Evolutionary conservation across 164 flowering plant species (phyloP), one percentile per base, ranked within the genome.

Genomic region (Stephania yunnanensis): DNA sequence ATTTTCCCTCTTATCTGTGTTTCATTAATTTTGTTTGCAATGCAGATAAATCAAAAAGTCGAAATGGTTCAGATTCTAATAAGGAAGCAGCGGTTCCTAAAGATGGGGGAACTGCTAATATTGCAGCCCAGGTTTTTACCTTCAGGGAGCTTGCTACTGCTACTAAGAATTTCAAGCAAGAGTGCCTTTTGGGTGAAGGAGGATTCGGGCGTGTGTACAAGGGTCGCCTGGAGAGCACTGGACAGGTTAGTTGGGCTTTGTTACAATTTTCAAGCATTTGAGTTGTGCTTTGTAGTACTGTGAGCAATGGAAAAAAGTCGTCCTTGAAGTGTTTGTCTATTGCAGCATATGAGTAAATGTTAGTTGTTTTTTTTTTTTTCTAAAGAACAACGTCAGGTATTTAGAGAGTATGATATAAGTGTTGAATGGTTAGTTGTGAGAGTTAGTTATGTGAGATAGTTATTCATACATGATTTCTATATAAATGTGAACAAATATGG

Each of bases 141-240:
- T 93, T 90, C 74, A 79, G 89, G 53, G 97, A 92, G 82, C 95
- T 93, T 76, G 97, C 94, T 64, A 81, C 89, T 61, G 93, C 97
- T 45, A 93, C 98, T 25, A 87, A 88, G 82, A 92, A 92, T 78
- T 93, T 93, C 65, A 84, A 86, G 81, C 90, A 87, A 58, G 98
- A 93, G 74, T 87, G 84, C 78, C 84, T 92, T 67, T 74, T 93
- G 77, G 98, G 98, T 64, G 97, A 93, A 86, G 98, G 98, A 78
- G 98, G 98, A 8, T 93, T 93, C 80, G 98, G 98, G 55, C 90
- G 92, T 46, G 97, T 93, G 68, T 93, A 93, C 81, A 93, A 89
- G 83, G 97, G 98, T 73, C 89, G 84, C 13, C 76, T 93, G 74
- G 94, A 90, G 78, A 91, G 89, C 83, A 85, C 91, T 31, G 95